Evolutionary conservation across 2,329 filamentous ascomycete genomes (phyloP).

Genomic region (Sporothrix brasiliensis): DNA sequence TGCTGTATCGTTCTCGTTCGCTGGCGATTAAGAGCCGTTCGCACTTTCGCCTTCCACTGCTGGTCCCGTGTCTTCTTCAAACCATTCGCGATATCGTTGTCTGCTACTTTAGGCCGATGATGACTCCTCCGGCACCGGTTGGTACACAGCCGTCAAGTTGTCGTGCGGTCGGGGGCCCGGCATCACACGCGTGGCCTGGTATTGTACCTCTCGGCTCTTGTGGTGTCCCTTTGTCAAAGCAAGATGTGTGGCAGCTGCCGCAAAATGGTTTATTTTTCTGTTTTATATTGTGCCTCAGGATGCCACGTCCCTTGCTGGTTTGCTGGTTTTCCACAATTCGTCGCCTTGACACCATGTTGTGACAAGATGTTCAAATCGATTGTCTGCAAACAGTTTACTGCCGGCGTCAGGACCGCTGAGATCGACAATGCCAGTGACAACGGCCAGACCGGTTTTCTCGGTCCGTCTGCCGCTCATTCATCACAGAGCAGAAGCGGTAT

Average conservation of each 20-base stretch:
- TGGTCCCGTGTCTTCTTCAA: constrained; percentile 37
- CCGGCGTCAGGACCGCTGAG: background rate
- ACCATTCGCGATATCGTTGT: constrained; percentile 31
- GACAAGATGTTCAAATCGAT: constrained; percentile 43
- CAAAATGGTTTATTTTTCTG: no score
- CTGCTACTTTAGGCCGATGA: constrained; percentile 24
- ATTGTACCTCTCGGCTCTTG: constrained; percentile 22
- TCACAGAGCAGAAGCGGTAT: no score
- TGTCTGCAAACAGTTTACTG: constrained; percentile 40
- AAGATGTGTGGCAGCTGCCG: no score
- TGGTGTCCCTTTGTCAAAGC: no score
- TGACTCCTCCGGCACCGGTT: constrained; percentile 30
- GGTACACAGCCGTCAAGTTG: background rate
- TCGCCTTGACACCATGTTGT: constrained; percentile 37
- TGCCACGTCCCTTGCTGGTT: constrained; percentile 34
- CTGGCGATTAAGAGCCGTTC: constrained; percentile 21
- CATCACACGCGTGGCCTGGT: constrained; percentile 31
- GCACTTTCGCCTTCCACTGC: constrained; percentile 36
- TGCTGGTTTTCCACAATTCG: background rate
- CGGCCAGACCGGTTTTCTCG: background rate
- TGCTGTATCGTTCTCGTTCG: no score
- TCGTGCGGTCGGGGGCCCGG: constrained; percentile 32
- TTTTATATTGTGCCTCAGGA: no score
- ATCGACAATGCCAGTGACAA: constrained; percentile 35
- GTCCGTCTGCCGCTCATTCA: background rate